A percentile compares a stretch with the other conserved stretches of the same genome.
Conservation (phyloP, 1,284 basidiomycete species). For the Microbotryum saponariae region DNA sequence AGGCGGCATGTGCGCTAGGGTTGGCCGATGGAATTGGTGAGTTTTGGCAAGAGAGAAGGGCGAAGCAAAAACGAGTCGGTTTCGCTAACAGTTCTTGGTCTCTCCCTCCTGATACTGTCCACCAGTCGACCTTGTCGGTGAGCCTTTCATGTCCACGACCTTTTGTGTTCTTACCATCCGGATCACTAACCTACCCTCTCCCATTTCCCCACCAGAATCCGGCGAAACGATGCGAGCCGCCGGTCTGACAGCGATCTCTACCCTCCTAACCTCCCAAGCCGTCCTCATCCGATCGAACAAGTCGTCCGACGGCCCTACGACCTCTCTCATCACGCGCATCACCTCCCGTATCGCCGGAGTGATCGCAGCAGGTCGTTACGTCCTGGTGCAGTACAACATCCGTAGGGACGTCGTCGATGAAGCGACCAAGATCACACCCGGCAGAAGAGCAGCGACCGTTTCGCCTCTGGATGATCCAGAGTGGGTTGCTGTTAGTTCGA, state of each 20-base stretch:
- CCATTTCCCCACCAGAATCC: constrained; percentile 57
- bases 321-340: constrained; percentile 64
- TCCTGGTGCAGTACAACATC: constrained; percentile 89
- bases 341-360: constrained; percentile 86
- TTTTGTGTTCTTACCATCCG: neutral
- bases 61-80: neutral
- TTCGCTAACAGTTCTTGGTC: neutral
- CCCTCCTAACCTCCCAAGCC: constrained; percentile 79
- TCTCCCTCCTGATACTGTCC: neutral
- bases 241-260: constrained; percentile 85
- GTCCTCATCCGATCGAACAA: constrained; percentile 78
- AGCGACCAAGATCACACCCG: constrained; percentile 74
- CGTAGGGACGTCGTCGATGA: constrained; percentile 53
- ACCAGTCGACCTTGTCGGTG: constrained; percentile 81
- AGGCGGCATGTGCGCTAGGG: constrained; percentile 93
- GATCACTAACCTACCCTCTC: neutral
- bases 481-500: constrained; percentile 87
- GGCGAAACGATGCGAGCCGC: constrained; percentile 99
- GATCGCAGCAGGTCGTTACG: constrained; percentile 78
- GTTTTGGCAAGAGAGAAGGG: neutral
- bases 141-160: constrained; percentile 37
- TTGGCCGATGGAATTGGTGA: constrained; percentile 82
- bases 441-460: constrained; percentile 81
- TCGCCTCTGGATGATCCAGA: constrained; percentile 67
- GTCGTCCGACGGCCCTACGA: constrained; percentile 51